phyloP scores from a whole-genome alignment of 2,329 filamentous ascomycete genomes.

The Alternaria ethzedia region DNA sequence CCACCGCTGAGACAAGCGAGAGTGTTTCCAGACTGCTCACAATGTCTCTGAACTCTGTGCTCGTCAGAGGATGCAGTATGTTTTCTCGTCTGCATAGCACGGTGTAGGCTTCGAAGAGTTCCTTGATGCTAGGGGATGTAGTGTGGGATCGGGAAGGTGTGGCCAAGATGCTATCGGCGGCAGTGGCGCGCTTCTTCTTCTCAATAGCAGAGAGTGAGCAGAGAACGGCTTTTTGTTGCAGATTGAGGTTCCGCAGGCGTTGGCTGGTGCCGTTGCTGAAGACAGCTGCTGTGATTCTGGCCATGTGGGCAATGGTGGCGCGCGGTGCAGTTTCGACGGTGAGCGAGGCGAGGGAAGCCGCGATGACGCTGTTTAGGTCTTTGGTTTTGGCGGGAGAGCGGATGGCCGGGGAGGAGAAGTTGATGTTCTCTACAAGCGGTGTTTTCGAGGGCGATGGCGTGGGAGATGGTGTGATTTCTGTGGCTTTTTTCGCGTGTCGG shows the following conservation, averaged over 20 bases:
- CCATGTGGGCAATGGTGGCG: constrained; percentile 88
- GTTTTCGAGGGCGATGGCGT: constrained; percentile 73
- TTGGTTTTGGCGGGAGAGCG: constrained; percentile 51
- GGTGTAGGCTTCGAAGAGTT: constrained; percentile 83
- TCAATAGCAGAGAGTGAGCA: constrained; percentile 90
- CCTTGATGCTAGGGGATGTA: constrained; percentile 80
- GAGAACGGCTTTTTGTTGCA: constrained; percentile 94
- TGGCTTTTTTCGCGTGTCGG: constrained; percentile 69
- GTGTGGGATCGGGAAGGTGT: constrained; percentile 55
- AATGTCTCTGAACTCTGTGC: constrained; percentile 93
- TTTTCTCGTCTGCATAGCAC: constrained; percentile 84
- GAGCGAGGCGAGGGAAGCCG: constrained; percentile 63
- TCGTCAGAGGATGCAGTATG: constrained; percentile 86
- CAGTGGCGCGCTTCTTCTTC: constrained; percentile 66
- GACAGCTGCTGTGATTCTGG: constrained; percentile 84
- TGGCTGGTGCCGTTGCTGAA: constrained; percentile 90
- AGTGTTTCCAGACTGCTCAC: constrained; percentile 87
- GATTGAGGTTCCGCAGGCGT: constrained; percentile 83
- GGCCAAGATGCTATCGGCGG: constrained; percentile 33
- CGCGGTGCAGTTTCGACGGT: constrained; percentile 83
- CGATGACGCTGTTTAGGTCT: constrained; percentile 30
- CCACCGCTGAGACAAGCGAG: constrained; percentile 73
- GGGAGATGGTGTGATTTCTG: constrained; percentile 52
- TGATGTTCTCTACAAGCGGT: constrained; percentile 80
- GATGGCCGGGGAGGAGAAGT: constrained; percentile 64